Evolutionary conservation across 2,329 filamentous ascomycete genomes (phyloP).

Genomic region (Ophiostoma sp.): DNA sequence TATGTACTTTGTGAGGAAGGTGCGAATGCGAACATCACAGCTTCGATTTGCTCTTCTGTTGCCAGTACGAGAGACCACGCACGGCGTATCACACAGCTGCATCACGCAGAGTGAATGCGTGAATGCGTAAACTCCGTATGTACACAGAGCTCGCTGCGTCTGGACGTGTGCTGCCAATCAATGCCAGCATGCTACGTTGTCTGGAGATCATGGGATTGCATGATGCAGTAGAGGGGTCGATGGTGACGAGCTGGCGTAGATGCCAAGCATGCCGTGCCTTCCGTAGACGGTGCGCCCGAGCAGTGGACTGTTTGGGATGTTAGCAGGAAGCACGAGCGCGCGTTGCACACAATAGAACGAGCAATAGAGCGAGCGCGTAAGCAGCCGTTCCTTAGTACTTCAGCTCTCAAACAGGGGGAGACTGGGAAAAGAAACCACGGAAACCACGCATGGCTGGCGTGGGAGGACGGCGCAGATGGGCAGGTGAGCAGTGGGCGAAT

Average conservation of each 20-base stretch:
- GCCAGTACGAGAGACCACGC: not conserved
- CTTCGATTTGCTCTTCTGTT: not conserved
- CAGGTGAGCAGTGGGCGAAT: not conserved
- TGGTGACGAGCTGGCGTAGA: not conserved
- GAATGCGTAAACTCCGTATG: not conserved
- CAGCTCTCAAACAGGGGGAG: not conserved
- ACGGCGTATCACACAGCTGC: not conserved
- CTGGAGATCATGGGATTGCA: not conserved
- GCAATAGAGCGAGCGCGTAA: slow-evolving; percentile 7
- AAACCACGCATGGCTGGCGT: not conserved
- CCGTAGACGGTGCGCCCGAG: not conserved
- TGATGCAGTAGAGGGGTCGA: not conserved
- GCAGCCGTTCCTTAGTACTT: not conserved
- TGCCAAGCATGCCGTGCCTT: slow-evolving; percentile 14
- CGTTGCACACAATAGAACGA: slow-evolving; percentile 8
- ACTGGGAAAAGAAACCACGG: not conserved
- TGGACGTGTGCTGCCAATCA: not conserved
- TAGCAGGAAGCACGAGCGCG: not conserved
- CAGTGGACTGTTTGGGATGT: not conserved
- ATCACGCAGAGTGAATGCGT: not conserved
- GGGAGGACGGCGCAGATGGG: not conserved
- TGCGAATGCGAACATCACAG: not conserved
- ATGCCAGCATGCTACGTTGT: too few species aligned
- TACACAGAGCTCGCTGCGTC: not conserved
- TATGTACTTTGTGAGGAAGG: not conserved